These are phyloP conservation scores for Neodidymelliopsis sp. DNA, from an alignment of 2,329 filamentous ascomycete species.

Conservation along the genomic window DNA sequence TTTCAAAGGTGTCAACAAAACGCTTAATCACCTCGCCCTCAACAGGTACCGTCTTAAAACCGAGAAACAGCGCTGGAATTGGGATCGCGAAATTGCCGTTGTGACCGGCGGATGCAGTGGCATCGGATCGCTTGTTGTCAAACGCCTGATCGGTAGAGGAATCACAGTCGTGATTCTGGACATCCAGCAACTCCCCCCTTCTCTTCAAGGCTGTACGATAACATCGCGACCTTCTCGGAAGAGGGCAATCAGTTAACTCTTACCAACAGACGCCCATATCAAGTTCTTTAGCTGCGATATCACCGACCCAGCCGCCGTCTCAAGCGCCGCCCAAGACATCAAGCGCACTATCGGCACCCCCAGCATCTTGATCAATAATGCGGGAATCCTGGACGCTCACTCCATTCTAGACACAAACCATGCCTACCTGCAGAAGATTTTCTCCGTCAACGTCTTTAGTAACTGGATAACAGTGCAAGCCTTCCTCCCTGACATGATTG, in stretches of 20 bases:
- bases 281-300: constrained; percentile 46
- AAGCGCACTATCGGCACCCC: constrained; percentile 34
- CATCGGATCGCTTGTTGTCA: constrained; percentile 44
- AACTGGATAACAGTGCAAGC: constrained; percentile 46
- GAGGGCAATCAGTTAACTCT: neutral
- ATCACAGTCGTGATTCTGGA: constrained; percentile 46
- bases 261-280: constrained; percentile 36
- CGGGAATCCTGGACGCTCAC: constrained; percentile 40
- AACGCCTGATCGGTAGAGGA: constrained; percentile 33
- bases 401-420: constrained; percentile 44
- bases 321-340: constrained; percentile 33
- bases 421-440: constrained; percentile 43
- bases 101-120: constrained; percentile 49
- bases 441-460: constrained; percentile 48
- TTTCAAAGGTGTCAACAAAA: constrained; percentile 33
- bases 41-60: constrained; percentile 51
- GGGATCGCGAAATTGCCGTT: constrained; percentile 44
- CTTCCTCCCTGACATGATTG: constrained; percentile 49
- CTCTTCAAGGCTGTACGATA: constrained; percentile 37
- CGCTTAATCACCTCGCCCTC: constrained; percentile 42
- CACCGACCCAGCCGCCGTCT: constrained; percentile 38
- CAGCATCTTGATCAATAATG: constrained; percentile 49
- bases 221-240: neutral
- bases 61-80: constrained; percentile 46
- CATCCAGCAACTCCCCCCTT: constrained; percentile 38